Conservation (phyloP, 1,139 yeast genomes). For the Suhomyces yuchorum region DNA sequence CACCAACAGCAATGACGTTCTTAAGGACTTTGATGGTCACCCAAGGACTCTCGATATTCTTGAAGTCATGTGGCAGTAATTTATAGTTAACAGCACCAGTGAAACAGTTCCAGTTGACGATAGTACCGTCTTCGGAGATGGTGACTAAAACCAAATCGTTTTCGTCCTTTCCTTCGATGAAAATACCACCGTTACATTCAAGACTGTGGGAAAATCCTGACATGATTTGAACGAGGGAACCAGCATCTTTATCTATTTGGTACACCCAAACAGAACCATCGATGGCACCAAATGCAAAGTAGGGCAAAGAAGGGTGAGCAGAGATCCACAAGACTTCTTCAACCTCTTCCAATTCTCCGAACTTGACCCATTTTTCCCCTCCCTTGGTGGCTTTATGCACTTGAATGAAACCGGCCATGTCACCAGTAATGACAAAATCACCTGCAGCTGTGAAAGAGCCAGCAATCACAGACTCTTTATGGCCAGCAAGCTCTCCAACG, state of each 20-base stretch:
- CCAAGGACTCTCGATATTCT: slow-evolving; percentile 85
- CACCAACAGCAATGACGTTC: slow-evolving; percentile 69
- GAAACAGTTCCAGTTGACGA: slow-evolving; percentile 89
- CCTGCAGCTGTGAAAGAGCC: slow-evolving; percentile 88
- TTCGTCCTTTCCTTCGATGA: slow-evolving; percentile 63
- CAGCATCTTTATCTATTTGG: slow-evolving; percentile 59
- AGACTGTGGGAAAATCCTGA: slow-evolving; percentile 78
- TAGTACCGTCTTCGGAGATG: slow-evolving; percentile 83
- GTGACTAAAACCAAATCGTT: slow-evolving; percentile 70
- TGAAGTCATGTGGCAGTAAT: slow-evolving; percentile 63
- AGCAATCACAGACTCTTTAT: slow-evolving; percentile 83
- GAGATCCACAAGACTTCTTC: slow-evolving; percentile 77
- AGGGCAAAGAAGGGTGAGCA: slow-evolving; percentile 68
- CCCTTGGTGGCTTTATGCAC: slow-evolving; percentile 71
- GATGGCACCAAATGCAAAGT: slow-evolving; percentile 90
- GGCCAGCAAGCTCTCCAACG: slow-evolving; percentile 74
- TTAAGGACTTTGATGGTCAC: slow-evolving; percentile 58
- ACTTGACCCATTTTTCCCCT: slow-evolving; percentile 79
- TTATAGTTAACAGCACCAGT: slow-evolving; percentile 70
- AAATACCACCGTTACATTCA: slow-evolving; percentile 78
- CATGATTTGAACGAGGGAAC: slow-evolving; percentile 67
- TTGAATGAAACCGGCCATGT: slow-evolving; percentile 87
- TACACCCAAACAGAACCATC: slow-evolving; percentile 97
- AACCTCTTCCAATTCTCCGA: slow-evolving; percentile 78
- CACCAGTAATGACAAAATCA: slow-evolving; percentile 78